Conservation (phyloP, 257 asterid genomes). For the Forsythia suspensa region DNA sequence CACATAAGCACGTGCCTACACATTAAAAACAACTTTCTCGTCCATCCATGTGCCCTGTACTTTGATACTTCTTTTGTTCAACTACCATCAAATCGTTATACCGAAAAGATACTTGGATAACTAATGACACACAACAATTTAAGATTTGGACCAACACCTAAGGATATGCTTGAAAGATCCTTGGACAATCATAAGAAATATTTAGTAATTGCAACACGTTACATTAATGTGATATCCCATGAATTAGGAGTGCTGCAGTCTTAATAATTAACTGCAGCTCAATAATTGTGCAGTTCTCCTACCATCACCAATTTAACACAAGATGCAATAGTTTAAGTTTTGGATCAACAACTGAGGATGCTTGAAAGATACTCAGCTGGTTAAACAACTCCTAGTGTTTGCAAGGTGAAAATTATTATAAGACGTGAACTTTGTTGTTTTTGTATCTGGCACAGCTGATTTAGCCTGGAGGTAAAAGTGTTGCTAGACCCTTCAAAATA, state of each 20-base stretch:
- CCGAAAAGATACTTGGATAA: background rate
- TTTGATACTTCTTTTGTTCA: too few relatives aligned
- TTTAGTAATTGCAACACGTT: slow-evolving; percentile 8
- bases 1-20: background rate
- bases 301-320: slow-evolving; percentile 18
- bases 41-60: background rate
- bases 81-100: background rate
- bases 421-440: too few relatives aligned
- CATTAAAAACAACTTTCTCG: background rate
- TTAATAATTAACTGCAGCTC: slow-evolving; percentile 25
- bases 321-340: slow-evolving; percentile 14
- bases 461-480: background rate
- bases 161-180: slow-evolving; percentile 25
- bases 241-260: slow-evolving; percentile 11
- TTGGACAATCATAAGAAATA: background rate
- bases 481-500: too few relatives aligned
- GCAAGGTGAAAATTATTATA: background rate
- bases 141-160: slow-evolving; percentile 12
- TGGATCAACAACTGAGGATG: background rate
- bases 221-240: background rate
- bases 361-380: background rate
- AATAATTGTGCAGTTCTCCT: slow-evolving; percentile 29
- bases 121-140: background rate
- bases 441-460: background rate
- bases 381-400: background rate